These are phyloP conservation scores for Marasmius oreades DNA, from an alignment of 1,284 basidiomycete genomes.

Conservation along the genomic window DNA sequence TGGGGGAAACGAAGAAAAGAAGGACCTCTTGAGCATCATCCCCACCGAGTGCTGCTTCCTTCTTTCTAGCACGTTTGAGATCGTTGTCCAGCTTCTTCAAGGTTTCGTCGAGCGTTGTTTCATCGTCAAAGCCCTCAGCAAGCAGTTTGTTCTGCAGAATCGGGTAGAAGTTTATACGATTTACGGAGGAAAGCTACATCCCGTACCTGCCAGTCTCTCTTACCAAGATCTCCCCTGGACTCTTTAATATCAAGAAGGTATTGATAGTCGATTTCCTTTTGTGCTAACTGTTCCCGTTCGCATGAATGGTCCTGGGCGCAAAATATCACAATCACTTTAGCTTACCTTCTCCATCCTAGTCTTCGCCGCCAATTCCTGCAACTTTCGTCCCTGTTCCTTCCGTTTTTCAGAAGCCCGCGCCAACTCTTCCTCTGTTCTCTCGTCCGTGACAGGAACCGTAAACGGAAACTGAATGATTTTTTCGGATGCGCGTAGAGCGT, in stretches of 20 bases:
- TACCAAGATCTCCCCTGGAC: conserved; percentile 61
- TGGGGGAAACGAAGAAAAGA: conserved; percentile 29
- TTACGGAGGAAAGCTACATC: background rate
- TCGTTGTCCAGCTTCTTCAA: conserved; percentile 76
- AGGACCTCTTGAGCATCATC: conserved; percentile 37
- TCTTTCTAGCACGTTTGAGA: conserved; percentile 67
- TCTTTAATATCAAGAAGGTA: conserved; percentile 69
- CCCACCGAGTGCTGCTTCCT: conserved; percentile 60
- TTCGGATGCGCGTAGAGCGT: conserved; percentile 61
- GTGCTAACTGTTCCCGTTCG: conserved; percentile 47
- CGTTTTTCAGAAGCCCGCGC: conserved; percentile 74
- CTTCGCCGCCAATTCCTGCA: conserved; percentile 93
- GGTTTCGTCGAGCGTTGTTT: conserved; percentile 60
- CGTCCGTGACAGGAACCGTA: conserved; percentile 62
- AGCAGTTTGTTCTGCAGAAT: conserved; percentile 50
- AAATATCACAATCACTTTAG: background rate
- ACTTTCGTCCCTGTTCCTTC: conserved; percentile 80
- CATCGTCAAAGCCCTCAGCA: conserved; percentile 76
- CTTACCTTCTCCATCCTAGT: conserved; percentile 83
- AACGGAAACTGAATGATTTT: conserved; percentile 87
- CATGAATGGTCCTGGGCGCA: background rate
- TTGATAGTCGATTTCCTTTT: conserved; percentile 84
- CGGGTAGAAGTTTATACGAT: background rate
- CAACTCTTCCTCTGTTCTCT: conserved; percentile 92
- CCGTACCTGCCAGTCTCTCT: conserved; percentile 72